Evolutionary conservation across 208 protist species (phyloP).

Genomic region (Porcisia hertigi): DNA sequence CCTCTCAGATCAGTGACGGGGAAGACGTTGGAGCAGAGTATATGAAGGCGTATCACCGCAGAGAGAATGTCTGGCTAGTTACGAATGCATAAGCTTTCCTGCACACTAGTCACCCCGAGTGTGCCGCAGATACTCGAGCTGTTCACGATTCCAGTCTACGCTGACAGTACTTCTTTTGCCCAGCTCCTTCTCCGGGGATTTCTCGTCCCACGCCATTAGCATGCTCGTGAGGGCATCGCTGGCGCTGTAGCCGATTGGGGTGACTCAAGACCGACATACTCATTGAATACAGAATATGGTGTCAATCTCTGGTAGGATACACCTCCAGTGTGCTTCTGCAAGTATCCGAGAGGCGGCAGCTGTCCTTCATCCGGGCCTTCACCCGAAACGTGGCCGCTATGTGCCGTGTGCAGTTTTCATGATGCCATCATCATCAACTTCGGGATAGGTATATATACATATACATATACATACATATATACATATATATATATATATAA

Average conservation of each 20-base stretch:
- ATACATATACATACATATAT: too few species aligned
- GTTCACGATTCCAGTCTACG: slow-evolving; percentile 24
- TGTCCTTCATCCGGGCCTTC: slow-evolving; percentile 36
- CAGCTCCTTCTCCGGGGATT: slow-evolving; percentile 33
- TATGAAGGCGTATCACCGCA: not conserved
- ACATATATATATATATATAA: too few species aligned
- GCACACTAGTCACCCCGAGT: not conserved
- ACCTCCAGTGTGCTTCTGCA: slow-evolving; percentile 40
- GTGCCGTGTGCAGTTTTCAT: slow-evolving; percentile 21
- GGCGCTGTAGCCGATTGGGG: slow-evolving; percentile 31
- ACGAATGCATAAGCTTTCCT: not conserved
- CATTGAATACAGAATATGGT: slow-evolving; percentile 36
- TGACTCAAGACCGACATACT: slow-evolving; percentile 45
- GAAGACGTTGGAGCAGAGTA: not conserved
- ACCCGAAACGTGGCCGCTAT: slow-evolving; percentile 32
- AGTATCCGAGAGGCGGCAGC: slow-evolving; percentile 43
- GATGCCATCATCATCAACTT: slow-evolving; percentile 14
- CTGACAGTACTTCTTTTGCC: slow-evolving; percentile 40
- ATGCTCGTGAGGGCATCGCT: slow-evolving; percentile 42
- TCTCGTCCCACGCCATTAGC: slow-evolving; percentile 32
- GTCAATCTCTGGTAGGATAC: slow-evolving; percentile 37
- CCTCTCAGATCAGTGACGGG: not conserved
- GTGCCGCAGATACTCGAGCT: not conserved
- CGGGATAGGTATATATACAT: not conserved
- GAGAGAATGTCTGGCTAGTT: not conserved